phyloP scores from a whole-genome alignment of 2,329 filamentous ascomycete species.

The Sodiomyces alkalinus region DNA sequence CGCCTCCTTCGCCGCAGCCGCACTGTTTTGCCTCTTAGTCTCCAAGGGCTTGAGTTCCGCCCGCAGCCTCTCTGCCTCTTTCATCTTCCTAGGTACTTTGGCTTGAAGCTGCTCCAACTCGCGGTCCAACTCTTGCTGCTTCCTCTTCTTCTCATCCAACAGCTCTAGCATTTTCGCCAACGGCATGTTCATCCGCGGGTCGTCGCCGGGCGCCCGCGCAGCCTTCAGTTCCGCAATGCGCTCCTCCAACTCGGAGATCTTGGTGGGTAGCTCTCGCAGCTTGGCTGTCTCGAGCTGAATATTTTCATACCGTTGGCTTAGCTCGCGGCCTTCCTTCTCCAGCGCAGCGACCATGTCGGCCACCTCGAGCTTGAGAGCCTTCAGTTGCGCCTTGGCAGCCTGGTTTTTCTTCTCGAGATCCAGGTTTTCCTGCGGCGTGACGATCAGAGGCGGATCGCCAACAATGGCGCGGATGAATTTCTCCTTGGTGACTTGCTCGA shows the following conservation, averaged over 20 bases:
- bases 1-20: constrained; percentile 55
- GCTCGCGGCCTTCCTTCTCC: constrained; percentile 45
- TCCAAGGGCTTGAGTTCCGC: constrained; percentile 56
- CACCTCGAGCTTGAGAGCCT: constrained; percentile 68
- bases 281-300: constrained; percentile 31
- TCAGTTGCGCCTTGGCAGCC: constrained; percentile 58
- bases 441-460: constrained; percentile 74
- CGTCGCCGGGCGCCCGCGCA: constrained; percentile 19
- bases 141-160: constrained; percentile 32
- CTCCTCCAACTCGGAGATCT: constrained; percentile 31
- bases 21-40: constrained; percentile 47
- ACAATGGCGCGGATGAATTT: constrained; percentile 91
- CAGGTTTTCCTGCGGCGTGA: constrained; percentile 68
- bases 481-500: constrained; percentile 97
- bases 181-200: constrained; percentile 37
- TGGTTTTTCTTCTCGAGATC: constrained; percentile 56
- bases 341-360: constrained; percentile 57
- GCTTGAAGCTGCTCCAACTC: constrained; percentile 48
- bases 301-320: constrained; percentile 38
- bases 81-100: constrained; percentile 48
- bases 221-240: constrained; percentile 29
- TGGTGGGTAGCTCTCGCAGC: constrained; percentile 34
- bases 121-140: constrained; percentile 41
- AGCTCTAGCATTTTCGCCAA: constrained; percentile 40
- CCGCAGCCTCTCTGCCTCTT: constrained; percentile 50